Evolutionary conservation across 2,329 filamentous ascomycete species (phyloP).

Genomic region (Apiospora arundinis): DNA sequence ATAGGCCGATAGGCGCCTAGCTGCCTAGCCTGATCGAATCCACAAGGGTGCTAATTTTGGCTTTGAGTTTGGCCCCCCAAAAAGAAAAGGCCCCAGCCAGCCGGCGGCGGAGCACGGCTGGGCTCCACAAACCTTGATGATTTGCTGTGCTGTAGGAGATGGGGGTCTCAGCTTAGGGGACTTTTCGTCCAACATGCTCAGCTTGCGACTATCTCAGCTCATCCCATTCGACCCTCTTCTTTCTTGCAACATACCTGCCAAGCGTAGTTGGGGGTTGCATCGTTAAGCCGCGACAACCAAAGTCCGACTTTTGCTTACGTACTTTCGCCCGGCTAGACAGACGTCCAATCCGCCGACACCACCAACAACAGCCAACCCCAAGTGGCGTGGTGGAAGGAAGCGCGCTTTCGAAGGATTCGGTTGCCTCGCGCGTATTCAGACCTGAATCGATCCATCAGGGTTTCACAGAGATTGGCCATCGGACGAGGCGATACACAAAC

Average conservation of each 20-base stretch:
- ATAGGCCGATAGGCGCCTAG: not conserved
- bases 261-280: not conserved
- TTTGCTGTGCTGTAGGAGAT: not conserved
- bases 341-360: not conserved
- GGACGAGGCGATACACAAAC: not conserved
- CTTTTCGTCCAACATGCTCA: not conserved
- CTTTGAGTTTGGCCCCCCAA: not conserved
- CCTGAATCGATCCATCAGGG: not conserved
- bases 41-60: conserved; percentile 2
- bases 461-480: not conserved
- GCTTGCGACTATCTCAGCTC: not conserved
- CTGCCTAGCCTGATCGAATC: not conserved
- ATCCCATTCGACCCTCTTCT: not conserved
- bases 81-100: not conserved
- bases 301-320: not conserved
- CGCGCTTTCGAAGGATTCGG: not conserved
- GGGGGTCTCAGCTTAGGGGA: not conserved
- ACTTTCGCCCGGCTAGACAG: not conserved
- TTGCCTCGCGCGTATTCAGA: not conserved
- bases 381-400: not conserved
- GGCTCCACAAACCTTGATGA: not conserved
- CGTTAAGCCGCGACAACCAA: not conserved
- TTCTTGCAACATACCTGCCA: not conserved
- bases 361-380: not conserved
- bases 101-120: not conserved